Percentiles rank a stretch among this genome's conserved stretches.
Conservation (phyloP, 352 stramenopile species). For the Globisporangium recalcitrans region DNA sequence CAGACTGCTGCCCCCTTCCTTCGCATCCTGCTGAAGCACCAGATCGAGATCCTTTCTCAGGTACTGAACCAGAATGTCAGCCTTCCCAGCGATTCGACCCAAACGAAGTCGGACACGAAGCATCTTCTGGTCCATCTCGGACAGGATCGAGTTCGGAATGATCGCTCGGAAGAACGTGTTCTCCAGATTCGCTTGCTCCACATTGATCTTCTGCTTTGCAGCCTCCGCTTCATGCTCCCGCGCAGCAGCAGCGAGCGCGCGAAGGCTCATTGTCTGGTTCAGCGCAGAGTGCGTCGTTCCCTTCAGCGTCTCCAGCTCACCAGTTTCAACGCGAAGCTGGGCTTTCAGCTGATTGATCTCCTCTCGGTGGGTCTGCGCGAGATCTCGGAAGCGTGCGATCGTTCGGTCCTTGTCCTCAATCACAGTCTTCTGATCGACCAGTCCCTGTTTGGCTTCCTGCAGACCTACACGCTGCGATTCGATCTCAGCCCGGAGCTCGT, state of each 20-base stretch:
- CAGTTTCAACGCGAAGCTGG: constrained; percentile 64
- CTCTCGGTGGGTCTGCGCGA: constrained; percentile 57
- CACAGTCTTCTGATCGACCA: constrained; percentile 46
- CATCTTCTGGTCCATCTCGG: constrained; percentile 67
- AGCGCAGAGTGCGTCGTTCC: constrained; percentile 66
- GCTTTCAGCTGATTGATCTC: constrained; percentile 71
- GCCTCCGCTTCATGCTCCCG: constrained; percentile 66
- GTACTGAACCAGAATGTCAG: constrained; percentile 62
- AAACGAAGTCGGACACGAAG: constrained; percentile 63
- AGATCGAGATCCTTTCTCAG: constrained; percentile 59
- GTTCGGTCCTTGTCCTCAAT: constrained; percentile 79
- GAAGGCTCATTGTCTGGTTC: constrained; percentile 71
- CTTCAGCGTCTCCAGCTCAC: constrained; percentile 68
- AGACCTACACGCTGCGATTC: constrained; percentile 46
- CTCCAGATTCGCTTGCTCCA: constrained; percentile 59
- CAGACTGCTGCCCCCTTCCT: constrained; percentile 22
- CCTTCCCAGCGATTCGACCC: constrained; percentile 59
- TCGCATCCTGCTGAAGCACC: constrained; percentile 33
- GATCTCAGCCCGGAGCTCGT: constrained; percentile 68
- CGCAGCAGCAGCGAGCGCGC: constrained; percentile 46
- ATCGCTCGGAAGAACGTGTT: constrained; percentile 62
- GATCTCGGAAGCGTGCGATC: constrained; percentile 75
- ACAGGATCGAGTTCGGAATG: constrained; percentile 67
- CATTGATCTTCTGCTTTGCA: constrained; percentile 61
- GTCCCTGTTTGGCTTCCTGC: constrained; percentile 52